Conservation (phyloP, 139 green algal species). For the Chlorella sp. region DNA sequence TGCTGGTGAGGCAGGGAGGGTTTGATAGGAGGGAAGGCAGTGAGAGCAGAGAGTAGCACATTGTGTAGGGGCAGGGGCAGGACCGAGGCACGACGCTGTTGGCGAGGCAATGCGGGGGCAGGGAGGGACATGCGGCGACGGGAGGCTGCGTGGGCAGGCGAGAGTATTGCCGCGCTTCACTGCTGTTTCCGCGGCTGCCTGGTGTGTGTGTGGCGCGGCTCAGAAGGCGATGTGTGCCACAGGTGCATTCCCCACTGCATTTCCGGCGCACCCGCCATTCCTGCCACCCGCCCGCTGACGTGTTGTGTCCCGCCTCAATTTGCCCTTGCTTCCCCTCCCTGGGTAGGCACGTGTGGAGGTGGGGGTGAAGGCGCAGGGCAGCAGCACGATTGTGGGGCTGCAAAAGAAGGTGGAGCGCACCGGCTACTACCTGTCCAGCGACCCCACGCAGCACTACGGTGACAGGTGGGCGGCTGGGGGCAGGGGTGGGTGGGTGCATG, state of each 20-base stretch:
- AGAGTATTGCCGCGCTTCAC: too few relatives aligned
- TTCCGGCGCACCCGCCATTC: too few relatives aligned
- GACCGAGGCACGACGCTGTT: too few relatives aligned
- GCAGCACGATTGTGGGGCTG: slow-evolving; percentile 39
- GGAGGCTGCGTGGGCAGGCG: too few relatives aligned
- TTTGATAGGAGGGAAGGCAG: background rate
- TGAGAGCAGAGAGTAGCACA: background rate
- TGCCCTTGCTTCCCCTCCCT: background rate
- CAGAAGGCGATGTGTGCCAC: too few relatives aligned
- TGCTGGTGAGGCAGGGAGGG: slow-evolving; percentile 26
- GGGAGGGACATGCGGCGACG: too few relatives aligned
- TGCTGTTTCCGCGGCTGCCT: too few relatives aligned
- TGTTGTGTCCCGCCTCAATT: background rate
- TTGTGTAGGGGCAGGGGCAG: background rate
- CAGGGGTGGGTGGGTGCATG: background rate
- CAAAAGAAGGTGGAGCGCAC: slow-evolving; percentile 24
- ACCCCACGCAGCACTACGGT: background rate
- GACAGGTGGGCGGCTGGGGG: slow-evolving; percentile 18
- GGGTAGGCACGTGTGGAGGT: slow-evolving; percentile 42
- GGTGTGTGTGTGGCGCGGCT: too few relatives aligned
- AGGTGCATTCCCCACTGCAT: too few relatives aligned
- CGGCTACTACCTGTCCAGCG: slow-evolving; percentile 38
- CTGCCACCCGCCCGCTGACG: background rate
- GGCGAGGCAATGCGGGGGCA: too few relatives aligned
- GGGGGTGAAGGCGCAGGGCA: background rate